These are phyloP conservation scores for Camillea tinctor DNA, from an alignment of 2,329 filamentous ascomycete species.

Conservation along the genomic window DNA sequence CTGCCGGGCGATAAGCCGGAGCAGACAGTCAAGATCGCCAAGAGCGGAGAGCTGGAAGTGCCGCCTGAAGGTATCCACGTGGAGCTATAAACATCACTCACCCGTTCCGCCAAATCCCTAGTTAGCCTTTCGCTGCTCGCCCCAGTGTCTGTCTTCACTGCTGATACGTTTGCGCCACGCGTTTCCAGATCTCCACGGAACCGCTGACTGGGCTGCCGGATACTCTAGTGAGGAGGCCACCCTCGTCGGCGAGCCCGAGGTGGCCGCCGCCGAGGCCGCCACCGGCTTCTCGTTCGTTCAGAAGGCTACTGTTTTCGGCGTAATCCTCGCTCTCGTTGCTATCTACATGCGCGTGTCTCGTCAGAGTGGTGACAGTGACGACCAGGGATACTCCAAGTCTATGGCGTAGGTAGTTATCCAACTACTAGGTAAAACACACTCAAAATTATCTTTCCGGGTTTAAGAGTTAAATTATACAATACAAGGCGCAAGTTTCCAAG, in stretches of 20 bases:
- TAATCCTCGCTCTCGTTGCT: conserved; percentile 46
- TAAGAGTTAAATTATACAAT: conserved; percentile 12
- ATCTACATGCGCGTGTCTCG: conserved; percentile 44
- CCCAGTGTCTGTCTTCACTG: conserved; percentile 33
- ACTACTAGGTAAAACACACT: too few species aligned
- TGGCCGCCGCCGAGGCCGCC: conserved; percentile 26
- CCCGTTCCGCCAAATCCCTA: conserved; percentile 27
- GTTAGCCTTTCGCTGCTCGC: conserved; percentile 28
- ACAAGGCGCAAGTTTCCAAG: not conserved
- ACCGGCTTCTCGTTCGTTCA: conserved; percentile 45
- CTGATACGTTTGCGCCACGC: conserved; percentile 30
- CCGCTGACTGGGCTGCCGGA: conserved; percentile 38
- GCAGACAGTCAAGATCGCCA: conserved; percentile 70
- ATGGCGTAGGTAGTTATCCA: conserved; percentile 35
- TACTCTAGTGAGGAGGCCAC: conserved; percentile 33
- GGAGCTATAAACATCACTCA: conserved; percentile 67
- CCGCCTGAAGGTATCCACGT: conserved; percentile 90
- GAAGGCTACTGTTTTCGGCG: conserved; percentile 50
- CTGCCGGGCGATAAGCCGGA: conserved; percentile 65
- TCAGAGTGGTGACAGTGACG: conserved; percentile 31
- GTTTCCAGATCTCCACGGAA: conserved; percentile 35
- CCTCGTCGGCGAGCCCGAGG: conserved; percentile 10
- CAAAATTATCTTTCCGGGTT: not conserved
- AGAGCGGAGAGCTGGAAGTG: conserved; percentile 81
- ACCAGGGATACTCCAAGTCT: conserved; percentile 44